Evolutionary conservation across 2,329 filamentous ascomycete genomes (phyloP).

Genomic region (Chrysoporthe austroafricana): DNA sequence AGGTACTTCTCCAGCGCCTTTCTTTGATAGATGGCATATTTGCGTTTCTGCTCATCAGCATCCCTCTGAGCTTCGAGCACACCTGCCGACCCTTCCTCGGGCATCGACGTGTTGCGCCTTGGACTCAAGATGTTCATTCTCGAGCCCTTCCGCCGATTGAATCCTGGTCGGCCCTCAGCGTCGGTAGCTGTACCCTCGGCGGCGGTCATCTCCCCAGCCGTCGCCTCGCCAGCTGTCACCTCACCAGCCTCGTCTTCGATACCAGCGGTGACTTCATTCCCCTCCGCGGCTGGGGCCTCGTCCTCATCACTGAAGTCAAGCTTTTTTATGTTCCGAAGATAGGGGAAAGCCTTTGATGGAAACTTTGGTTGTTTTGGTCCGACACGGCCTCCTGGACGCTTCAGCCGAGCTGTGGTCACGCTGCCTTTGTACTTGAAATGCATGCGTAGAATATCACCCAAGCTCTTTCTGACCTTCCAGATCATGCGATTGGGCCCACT

Average conservation of each 20-base stretch:
- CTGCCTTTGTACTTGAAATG: slow-evolving; percentile 93
- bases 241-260: slow-evolving; percentile 39
- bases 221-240: slow-evolving; percentile 48
- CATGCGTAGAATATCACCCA: slow-evolving; percentile 88
- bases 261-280: slow-evolving; percentile 6
- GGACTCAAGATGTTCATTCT: slow-evolving; percentile 57
- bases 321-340: slow-evolving; percentile 78
- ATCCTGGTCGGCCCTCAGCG: slow-evolving; percentile 57
- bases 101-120: slow-evolving; percentile 56
- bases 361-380: slow-evolving; percentile 86
- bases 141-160: slow-evolving; percentile 50
- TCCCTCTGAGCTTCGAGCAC: slow-evolving; percentile 54
- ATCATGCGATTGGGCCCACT: slow-evolving; percentile 95
- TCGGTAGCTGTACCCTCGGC: slow-evolving; percentile 70
- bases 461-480: slow-evolving; percentile 87
- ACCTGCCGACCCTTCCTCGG: slow-evolving; percentile 48
- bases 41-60: slow-evolving; percentile 56
- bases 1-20: slow-evolving; percentile 87
- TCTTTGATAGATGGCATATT: slow-evolving; percentile 82
- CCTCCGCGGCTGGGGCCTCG: slow-evolving; percentile 44
- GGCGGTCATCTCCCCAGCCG: slow-evolving; percentile 54
- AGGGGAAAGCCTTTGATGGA: slow-evolving; percentile 86
- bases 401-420: slow-evolving; percentile 73
- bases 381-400: slow-evolving; percentile 66
- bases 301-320: slow-evolving; percentile 79